These are phyloP conservation scores for Ophiorrhiza pumila DNA, from an alignment of 257 asterid genomes.

Conservation along the genomic window DNA sequence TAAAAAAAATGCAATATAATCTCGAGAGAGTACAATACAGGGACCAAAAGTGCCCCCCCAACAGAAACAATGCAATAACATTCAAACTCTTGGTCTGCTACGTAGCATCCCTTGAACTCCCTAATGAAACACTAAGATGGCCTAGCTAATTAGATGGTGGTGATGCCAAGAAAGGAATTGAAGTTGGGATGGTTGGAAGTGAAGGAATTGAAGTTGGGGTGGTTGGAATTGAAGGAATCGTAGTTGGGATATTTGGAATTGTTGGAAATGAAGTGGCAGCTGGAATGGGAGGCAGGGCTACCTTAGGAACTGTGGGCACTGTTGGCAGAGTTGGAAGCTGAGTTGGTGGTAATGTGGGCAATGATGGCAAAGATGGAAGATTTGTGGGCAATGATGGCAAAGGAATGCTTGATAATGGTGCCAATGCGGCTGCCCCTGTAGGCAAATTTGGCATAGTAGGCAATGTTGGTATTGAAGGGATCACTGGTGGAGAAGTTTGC, in stretches of 20 bases:
- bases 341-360: constrained; percentile 14
- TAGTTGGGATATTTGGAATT: constrained; percentile 18
- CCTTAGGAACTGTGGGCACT: constrained; percentile 30
- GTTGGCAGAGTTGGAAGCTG: constrained; percentile 14
- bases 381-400: constrained; percentile 10
- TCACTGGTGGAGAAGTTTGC: constrained; percentile 8
- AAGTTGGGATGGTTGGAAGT: constrained; percentile 18
- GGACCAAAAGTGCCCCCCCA: not conserved
- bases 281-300: constrained; percentile 26
- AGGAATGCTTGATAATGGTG: not conserved
- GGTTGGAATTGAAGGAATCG: constrained; percentile 17
- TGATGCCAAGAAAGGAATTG: constrained; percentile 34
- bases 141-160: constrained; percentile 26
- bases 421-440: constrained; percentile 1
- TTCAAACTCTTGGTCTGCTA: not conserved
- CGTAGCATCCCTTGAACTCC: not conserved
- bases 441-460: constrained; percentile 18
- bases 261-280: constrained; percentile 22
- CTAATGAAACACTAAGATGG: not conserved
- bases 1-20: not conserved
- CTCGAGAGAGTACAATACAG: not conserved
- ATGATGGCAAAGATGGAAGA: constrained; percentile 19
- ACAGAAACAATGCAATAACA: not conserved
- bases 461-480: constrained; percentile 7
- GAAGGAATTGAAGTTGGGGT: constrained; percentile 29